phyloP scores from a whole-genome alignment of 1,284 basidiomycete species.

The Golubevia sp. region DNA sequence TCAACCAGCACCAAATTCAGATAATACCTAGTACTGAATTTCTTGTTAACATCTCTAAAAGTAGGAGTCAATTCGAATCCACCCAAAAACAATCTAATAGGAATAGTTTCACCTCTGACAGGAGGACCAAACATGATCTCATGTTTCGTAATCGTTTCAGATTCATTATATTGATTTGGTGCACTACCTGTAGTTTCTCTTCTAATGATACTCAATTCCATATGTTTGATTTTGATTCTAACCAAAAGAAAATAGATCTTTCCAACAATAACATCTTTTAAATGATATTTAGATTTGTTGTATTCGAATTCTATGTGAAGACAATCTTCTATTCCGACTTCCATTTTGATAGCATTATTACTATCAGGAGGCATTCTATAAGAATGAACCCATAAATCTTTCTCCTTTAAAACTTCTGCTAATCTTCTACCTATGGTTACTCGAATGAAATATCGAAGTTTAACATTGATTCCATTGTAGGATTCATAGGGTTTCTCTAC shows the following conservation, averaged over 20 bases:
- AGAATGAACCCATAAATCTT: slow-evolving; percentile 95
- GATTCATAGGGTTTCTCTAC: slow-evolving; percentile 99
- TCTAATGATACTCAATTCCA: slow-evolving; percentile 97
- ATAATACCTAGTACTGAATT: slow-evolving; percentile 95
- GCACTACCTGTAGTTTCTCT: slow-evolving; percentile 85
- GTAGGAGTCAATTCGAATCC: slow-evolving; percentile 98
- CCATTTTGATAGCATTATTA: slow-evolving; percentile 99
- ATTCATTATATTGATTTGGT: slow-evolving; percentile 98
- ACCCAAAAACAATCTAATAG: slow-evolving; percentile 94
- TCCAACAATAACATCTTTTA: slow-evolving; percentile 98
- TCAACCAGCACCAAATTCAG: slow-evolving; percentile 95
- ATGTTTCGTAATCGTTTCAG: slow-evolving; percentile 98
- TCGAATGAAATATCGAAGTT: slow-evolving; percentile 88
- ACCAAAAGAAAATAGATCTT: slow-evolving; percentile 99
- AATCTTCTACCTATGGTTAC: slow-evolving; percentile 86
- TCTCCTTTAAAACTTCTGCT: slow-evolving; percentile 89
- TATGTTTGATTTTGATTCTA: slow-evolving; percentile 99
- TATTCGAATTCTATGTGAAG: slow-evolving; percentile 99
- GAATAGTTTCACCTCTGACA: slow-evolving; percentile 85
- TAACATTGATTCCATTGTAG: slow-evolving; percentile 97
- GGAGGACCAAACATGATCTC: slow-evolving; percentile 79
- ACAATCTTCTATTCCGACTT: slow-evolving; percentile 98
- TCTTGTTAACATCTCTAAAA: slow-evolving; percentile 98
- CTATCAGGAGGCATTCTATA: slow-evolving; percentile 97
- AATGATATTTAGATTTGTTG: slow-evolving; percentile 98